Base-by-base conservation (phyloP, 352 stramenopile genomes). In the Globisporangium rhizosaccharum region DNA sequence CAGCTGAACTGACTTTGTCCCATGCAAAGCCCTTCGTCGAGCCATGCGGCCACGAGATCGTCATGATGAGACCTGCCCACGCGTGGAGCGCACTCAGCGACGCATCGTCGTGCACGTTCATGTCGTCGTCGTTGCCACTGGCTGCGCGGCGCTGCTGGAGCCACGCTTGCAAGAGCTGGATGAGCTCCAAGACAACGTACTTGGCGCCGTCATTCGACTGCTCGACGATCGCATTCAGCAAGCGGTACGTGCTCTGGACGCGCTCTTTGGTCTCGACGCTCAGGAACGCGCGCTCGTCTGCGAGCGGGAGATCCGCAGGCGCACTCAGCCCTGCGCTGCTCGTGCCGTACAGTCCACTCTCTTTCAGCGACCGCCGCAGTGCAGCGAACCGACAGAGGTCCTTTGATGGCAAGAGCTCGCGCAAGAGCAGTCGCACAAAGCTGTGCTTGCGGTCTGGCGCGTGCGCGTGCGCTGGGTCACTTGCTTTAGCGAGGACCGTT, bases 41-140 rank as follows among this genome's bases (percentile, higher is more conserved):
- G 2, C 82, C 84, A 45, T 86, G 85, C 4, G 86, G 86, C 86
- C 86, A 96, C 52, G 94, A 70, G 44, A 96, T 88, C 55, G 82
- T 92, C 83, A 94, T 92, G 37, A 93, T 88, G 37, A 96, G 63
- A 14, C 82, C 82, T 4, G 77, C 80, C 86, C 86, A 96, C 3
- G 84, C 86, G 54, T 96, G 84, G 37, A 96, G 60, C n/a, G 68
- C 76, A 59, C 79, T 93, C 37, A 96, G 39, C 12, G 85, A 76
- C n/a, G 54, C 52, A 55, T 92, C 82, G 51, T 94, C 82, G 14
- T 68, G 63, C n/a, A 94, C 75, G 46, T 54, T 74, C 9, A 84
- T 37, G 41, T 78, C 65, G 11, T 60, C 12, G 25, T 78, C 65
- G 11, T 60, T 15, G 25, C 45, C 37, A 46, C 52, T 25, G 26